These are phyloP conservation scores for Aristolochia fimbriata DNA, from an alignment of 164 flowering plant species.

Conservation along the genomic window DNA sequence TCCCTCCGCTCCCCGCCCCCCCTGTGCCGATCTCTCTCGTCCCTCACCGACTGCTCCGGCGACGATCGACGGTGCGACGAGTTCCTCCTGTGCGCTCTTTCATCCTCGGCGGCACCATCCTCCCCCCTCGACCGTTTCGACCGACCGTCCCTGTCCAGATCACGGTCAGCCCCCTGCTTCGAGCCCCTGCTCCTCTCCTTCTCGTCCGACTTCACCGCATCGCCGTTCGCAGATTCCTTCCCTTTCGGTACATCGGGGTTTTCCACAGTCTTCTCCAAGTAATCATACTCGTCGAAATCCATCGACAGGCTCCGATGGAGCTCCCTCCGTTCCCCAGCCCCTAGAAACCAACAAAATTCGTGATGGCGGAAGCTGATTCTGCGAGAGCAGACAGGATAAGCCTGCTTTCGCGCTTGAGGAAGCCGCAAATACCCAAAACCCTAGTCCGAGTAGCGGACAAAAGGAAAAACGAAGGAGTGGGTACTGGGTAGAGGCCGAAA, in stretches of 20 bases:
- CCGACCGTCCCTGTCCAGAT: slow-evolving; percentile 18
- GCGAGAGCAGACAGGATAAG: too few relatives aligned
- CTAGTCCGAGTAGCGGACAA: too few relatives aligned
- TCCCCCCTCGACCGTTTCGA: slow-evolving; percentile 36
- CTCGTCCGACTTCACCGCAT: slow-evolving; percentile 10
- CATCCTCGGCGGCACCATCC: slow-evolving; percentile 16
- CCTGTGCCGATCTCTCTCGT: slow-evolving; percentile 27
- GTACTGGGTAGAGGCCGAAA: too few relatives aligned
- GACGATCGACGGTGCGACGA: slow-evolving; percentile 10
- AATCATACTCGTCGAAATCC: slow-evolving; percentile 98
- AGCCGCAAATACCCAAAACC: too few relatives aligned
- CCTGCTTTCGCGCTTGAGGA: too few relatives aligned
- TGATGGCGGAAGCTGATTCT: neutral
- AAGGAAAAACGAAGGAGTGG: too few relatives aligned
- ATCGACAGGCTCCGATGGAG: slow-evolving; percentile 10
- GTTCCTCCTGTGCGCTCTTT: slow-evolving; percentile 6
- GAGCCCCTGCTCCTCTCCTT: slow-evolving; percentile 30
- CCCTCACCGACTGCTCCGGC: slow-evolving; percentile 13
- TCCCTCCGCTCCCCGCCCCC: slow-evolving; percentile 23
- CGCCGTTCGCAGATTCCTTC: neutral
- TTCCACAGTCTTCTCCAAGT: slow-evolving; percentile 78
- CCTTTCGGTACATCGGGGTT: slow-evolving; percentile 17
- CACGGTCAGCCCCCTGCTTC: slow-evolving; percentile 33
- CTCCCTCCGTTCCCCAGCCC: neutral
- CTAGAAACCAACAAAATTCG: neutral